A percentile compares a stretch with the other conserved stretches of the same genome.
Conservation (phyloP, 1,284 basidiomycete species). For the Marasmius tenuissimus region DNA sequence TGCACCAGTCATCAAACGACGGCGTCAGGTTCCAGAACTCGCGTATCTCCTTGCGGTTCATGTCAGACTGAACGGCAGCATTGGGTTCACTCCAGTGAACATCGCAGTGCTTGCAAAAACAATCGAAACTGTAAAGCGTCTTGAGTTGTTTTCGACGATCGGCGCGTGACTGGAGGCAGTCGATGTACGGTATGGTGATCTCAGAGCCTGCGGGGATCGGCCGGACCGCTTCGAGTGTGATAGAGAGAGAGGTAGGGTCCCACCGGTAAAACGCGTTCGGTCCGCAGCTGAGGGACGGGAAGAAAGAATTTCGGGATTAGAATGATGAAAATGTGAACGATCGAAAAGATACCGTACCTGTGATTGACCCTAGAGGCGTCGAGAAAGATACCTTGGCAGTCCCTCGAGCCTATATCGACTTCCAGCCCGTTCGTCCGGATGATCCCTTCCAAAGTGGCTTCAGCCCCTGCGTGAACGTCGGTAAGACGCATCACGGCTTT, state of each 20-base stretch:
- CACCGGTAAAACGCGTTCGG: conserved; percentile 43
- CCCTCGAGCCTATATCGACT: conserved; percentile 24
- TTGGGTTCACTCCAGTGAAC: conserved; percentile 16
- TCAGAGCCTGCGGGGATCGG: conserved; percentile 38
- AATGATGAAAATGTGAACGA: background rate
- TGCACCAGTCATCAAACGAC: conserved; percentile 37
- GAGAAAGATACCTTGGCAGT: conserved; percentile 33
- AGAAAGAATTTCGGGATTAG: background rate
- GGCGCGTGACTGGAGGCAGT: conserved; percentile 23
- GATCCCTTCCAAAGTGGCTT: conserved; percentile 26
- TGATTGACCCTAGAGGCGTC: conserved; percentile 39
- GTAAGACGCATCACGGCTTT: conserved; percentile 23
- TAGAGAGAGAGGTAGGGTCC: conserved; percentile 32
- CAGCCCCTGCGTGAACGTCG: conserved; percentile 16
- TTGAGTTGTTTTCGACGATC: conserved; percentile 27
- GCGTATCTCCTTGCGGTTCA: conserved; percentile 24
- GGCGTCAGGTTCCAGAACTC: conserved; percentile 24
- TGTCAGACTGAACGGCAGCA: conserved; percentile 25
- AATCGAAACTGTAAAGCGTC: conserved; percentile 34
- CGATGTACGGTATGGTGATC: conserved; percentile 42
- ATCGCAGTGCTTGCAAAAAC: conserved; percentile 34
- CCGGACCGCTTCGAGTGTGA: conserved; percentile 37
- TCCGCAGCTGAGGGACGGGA: conserved; percentile 30
- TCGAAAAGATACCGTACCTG: conserved; percentile 27
- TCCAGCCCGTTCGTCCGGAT: conserved; percentile 35